phyloP scores from a whole-genome alignment of 179 eudicot species.

The Corrigiola litoralis region DNA sequence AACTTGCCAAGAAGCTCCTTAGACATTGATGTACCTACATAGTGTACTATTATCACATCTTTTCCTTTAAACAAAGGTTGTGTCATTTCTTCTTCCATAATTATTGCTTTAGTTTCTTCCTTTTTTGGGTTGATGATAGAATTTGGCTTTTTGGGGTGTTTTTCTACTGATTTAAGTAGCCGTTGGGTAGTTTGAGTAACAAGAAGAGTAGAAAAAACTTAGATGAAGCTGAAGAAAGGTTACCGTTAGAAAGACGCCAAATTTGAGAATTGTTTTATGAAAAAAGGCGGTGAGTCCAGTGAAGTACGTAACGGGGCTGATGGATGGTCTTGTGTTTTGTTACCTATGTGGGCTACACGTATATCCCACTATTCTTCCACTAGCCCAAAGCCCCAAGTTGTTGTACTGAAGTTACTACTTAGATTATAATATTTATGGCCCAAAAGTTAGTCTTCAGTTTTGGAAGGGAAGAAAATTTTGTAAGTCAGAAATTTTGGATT shows the following conservation, averaged over 20 bases:
- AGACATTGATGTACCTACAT: constrained; percentile 44
- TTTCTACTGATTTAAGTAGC: constrained; percentile 12
- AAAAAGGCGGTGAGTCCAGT: neutral
- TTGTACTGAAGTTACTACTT: too few species aligned
- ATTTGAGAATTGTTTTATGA: neutral
- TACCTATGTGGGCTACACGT: neutral
- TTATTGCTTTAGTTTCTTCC: neutral
- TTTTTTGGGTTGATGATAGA: neutral
- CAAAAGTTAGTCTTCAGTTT: too few species aligned
- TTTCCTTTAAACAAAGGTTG: constrained; percentile 12
- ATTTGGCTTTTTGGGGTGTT: neutral
- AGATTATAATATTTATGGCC: too few species aligned
- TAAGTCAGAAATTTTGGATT: too few species aligned
- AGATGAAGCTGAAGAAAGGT: constrained; percentile 11
- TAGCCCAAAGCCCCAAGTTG: too few species aligned
- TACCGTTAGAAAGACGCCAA: constrained; percentile 30
- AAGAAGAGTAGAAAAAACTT: constrained; percentile 11
- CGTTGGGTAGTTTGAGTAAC: constrained; percentile 16
- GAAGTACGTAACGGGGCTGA: neutral
- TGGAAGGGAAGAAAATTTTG: too few species aligned
- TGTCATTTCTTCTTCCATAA: constrained; percentile 24
- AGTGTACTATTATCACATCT: constrained; percentile 39
- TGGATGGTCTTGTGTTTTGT: constrained; percentile 8
- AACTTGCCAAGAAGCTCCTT: constrained; percentile 42
- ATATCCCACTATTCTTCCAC: too few species aligned